phyloP scores from a whole-genome alignment of 2,329 filamentous ascomycete species.

The Fusarium torreyae region DNA sequence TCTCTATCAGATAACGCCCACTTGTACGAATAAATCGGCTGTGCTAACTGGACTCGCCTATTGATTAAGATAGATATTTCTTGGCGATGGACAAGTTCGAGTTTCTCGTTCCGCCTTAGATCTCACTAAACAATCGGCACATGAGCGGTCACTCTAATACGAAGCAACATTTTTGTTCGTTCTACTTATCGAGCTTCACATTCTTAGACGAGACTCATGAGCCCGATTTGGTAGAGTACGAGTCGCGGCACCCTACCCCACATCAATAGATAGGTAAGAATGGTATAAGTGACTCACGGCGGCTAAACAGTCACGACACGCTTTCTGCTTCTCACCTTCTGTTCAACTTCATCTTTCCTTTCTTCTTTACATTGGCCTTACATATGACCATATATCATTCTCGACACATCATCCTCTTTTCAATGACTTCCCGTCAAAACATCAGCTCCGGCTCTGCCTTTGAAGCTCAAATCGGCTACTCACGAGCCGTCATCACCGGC shows the following conservation, averaged over 20 bases:
- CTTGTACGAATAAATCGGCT: slow-evolving; percentile 16
- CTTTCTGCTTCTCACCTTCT: background rate
- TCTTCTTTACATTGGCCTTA: background rate
- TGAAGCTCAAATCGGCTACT: slow-evolving; percentile 69
- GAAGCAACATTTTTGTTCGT: background rate
- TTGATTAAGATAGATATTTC: background rate
- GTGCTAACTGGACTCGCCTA: background rate
- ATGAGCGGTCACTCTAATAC: too few relatives aligned
- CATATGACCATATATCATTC: background rate
- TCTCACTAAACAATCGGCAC: background rate
- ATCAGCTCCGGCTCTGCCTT: slow-evolving; percentile 67
- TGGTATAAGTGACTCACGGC: slow-evolving; percentile 34
- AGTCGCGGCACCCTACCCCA: slow-evolving; percentile 9
- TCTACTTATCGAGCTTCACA: background rate
- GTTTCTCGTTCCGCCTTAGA: background rate
- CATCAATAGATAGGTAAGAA: background rate
- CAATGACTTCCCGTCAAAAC: slow-evolving; percentile 56
- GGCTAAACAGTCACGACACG: background rate
- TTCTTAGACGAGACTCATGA: background rate
- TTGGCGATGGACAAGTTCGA: background rate
- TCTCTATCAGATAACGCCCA: slow-evolving; percentile 28
- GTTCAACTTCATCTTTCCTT: background rate
- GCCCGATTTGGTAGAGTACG: background rate
- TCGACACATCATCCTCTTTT: background rate
- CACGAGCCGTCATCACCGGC: slow-evolving; percentile 66